Base-by-base conservation (phyloP, 257 asterid genomes). In the Solanum arcanum region DNA sequence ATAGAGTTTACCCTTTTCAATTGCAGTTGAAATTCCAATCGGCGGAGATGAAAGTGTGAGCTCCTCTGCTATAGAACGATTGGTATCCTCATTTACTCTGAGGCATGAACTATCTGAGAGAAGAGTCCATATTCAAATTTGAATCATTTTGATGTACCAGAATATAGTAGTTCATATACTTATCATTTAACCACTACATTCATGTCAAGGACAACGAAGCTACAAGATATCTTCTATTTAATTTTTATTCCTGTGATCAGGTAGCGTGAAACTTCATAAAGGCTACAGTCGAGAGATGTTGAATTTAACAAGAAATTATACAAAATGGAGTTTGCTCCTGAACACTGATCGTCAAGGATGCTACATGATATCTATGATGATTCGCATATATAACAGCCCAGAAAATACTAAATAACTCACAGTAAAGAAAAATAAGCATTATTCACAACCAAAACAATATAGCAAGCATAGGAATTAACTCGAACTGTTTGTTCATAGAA, bases 31-130 rank as follows among this genome's bases (percentile, higher is more conserved):
- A 44, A 90, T 89, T 85, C 90, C 95, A 88, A 89, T 89, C 88
- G 88, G 92, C 84, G 90, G 93, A 91, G 91, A 88, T 82, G 92
- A 89, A 85, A 88, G 85, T 64, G 82, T 89, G 84, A 87, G 91
- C 52, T 91, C 94, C 83, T 93, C 95, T 83, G 89, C 92, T 83
- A 90, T 92, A 86, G 92, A 92, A 91, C 86, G 94, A 89, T 91
- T 86, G 49, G 93, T 86, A 90, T 90, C 94, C 88, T 91, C 96
- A 87, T 89, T 88, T 56, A 87, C 92, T 90, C 90, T 86, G 83
- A 86, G 91, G 84, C 87, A 90, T 86, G 93, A 94, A 89, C 88
- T 90, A 68, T 35, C 99, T 95, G 89, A 27, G 81, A 92, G 86
- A 89, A 78, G 85, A 49, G 89, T 83, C 69, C 83, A 83, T 83